Base-by-base conservation (phyloP, 2,329 filamentous ascomycete genomes). In the Trichoderma brevicompactum region DNA sequence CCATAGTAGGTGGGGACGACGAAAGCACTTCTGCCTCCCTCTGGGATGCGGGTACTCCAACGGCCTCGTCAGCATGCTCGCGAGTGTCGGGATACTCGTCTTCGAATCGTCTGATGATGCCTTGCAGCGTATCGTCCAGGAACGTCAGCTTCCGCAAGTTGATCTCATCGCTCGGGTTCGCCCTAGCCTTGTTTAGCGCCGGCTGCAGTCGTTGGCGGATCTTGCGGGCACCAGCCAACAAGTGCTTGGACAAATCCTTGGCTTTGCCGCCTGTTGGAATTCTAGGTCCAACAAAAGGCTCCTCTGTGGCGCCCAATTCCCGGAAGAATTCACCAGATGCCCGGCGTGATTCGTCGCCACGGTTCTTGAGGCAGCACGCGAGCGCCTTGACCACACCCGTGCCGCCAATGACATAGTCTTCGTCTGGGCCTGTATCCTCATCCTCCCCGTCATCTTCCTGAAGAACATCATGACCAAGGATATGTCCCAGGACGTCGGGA, bases 301-400 rank as follows among this genome's bases (percentile, higher is more conserved):
- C 55, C 17, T 78, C 77, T 9, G 32, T n/a, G 65, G 83, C 80
- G 34, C 80, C 78, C 2, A 82, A 77, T 34, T 85, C 85, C 34
- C 81, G 80, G 65, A 83, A 78, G 65, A 86, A 83, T 60, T 86
- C 83, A 50, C 79, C 80, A 13, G 83, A 84, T 54, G 81, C 79
- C 58, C 81, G 75, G 68, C 85, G 80, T 36, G 86, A 86, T 63
- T 90, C 88, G 60, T 89, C 84, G 5, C 77, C 76, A 66, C 91
- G 87, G 74, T 96, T 96, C 71, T 92, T 89, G 56, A 99, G 81
- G 72, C 94, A 97, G 72, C 96, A 96, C 62, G 92, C 89, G 52
- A 99, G 82, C 5, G 95, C 95, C 79, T 97, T 97, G 55, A 96
- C 94, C 1, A 99, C 92, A 32, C 94, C 95, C 0, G 93, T 97